A percentile compares a stretch with the other conserved stretches of the same genome.
Conservation (phyloP, 129 eudicot species). For the Flaveria ramosissima region DNA sequence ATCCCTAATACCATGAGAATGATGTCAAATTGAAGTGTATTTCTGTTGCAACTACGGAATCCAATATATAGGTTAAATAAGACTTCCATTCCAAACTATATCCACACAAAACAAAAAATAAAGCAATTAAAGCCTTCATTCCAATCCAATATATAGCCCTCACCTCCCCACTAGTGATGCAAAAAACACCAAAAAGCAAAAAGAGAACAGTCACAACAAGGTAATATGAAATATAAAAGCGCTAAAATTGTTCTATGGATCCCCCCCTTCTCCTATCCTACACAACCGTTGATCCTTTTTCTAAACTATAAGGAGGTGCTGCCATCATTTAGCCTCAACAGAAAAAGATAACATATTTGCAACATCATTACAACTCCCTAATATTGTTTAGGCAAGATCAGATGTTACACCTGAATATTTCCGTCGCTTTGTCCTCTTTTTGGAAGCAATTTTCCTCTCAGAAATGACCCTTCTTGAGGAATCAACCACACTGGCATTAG, state of each 20-base stretch:
- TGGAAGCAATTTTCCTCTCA: constrained; percentile 55
- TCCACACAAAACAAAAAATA: not conserved
- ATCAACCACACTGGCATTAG: constrained; percentile 40
- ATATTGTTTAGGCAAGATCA: constrained; percentile 20
- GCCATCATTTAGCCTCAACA: not conserved
- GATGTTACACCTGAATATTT: constrained; percentile 61
- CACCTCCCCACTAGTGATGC: not conserved
- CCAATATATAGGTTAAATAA: constrained; percentile 13
- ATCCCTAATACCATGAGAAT: not conserved
- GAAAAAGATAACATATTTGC: not conserved
- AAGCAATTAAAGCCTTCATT: not conserved
- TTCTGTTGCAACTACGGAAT: not conserved
- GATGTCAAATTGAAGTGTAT: not conserved
- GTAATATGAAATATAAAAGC: not conserved
- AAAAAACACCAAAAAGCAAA: constrained; percentile 6
- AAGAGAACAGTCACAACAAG: not conserved
- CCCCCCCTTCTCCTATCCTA: not conserved
- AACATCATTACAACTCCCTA: constrained; percentile 9
- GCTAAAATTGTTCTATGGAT: not conserved
- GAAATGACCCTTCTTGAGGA: constrained; percentile 51
- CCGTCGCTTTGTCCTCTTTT: constrained; percentile 65
- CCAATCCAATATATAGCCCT: constrained; percentile 4
- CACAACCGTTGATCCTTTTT: not conserved
- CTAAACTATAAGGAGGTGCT: not conserved
- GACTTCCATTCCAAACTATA: constrained; percentile 4